Evolutionary conservation across 345 rosid genomes (phyloP).

Genomic region (Salix exigua): DNA sequence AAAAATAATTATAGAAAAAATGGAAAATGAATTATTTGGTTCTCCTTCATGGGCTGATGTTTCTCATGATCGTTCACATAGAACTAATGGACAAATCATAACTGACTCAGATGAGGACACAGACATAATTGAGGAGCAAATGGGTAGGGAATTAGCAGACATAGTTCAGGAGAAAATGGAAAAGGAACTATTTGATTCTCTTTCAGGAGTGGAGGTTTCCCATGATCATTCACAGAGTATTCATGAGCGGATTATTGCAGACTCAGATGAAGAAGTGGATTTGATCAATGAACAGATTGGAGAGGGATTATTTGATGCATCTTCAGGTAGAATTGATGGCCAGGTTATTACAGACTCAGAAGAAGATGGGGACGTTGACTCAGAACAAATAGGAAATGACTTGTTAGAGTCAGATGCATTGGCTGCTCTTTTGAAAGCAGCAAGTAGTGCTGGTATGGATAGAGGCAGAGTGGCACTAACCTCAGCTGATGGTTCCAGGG

Average conservation of each 20-base stretch:
- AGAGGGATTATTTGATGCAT: neutral
- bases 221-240: conserved; percentile 3
- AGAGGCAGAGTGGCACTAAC: conserved; percentile 10
- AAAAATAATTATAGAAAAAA: neutral
- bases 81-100: neutral
- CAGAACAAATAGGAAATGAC: conserved; percentile 20
- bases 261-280: conserved; percentile 1
- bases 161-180: neutral
- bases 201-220: neutral
- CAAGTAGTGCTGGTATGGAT: conserved; percentile 21
- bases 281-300: neutral
- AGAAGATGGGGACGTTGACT: conserved; percentile 14
- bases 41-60: neutral
- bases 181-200: neutral
- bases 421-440: conserved; percentile 32
- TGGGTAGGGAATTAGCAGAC: neutral
- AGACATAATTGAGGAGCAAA: neutral
- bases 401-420: conserved; percentile 30
- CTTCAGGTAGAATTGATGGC: neutral
- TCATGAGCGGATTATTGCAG: conserved; percentile 11
- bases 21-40: neutral
- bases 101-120: neutral
- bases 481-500: conserved; percentile 19
- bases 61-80: neutral
- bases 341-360: conserved; percentile 16